A percentile compares a stretch with the other conserved stretches of the same genome.
Conservation (phyloP, 331 rosid genomes). For the Saraca asoca region DNA sequence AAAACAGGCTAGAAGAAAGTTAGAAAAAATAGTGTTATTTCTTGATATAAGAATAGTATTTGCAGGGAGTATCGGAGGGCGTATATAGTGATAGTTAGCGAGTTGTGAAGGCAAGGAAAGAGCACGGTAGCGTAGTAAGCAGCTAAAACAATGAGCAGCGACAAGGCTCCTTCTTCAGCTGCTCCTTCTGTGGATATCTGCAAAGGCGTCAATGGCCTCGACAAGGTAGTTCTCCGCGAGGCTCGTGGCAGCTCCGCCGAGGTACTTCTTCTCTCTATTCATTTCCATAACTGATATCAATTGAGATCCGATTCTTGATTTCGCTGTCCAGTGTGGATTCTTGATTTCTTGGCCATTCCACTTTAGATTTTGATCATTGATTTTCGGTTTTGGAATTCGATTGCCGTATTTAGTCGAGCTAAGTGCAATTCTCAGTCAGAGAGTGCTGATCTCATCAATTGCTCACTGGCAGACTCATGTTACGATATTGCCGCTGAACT, state of each 20-base stretch:
- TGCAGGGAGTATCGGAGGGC: background rate
- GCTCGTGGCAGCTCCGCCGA: conserved; percentile 71
- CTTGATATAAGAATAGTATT: no score
- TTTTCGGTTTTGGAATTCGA: conserved; percentile 15
- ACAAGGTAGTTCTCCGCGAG: conserved; percentile 72
- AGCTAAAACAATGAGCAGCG: conserved; percentile 49
- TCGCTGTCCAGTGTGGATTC: conserved; percentile 6
- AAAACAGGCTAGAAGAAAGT: no score
- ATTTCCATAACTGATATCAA: background rate
- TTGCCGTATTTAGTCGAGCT: conserved; percentile 8
- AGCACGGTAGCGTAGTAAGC: background rate
- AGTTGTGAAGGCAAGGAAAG: background rate
- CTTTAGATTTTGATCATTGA: background rate
- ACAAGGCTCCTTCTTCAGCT: conserved; percentile 34
- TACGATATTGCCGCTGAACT: no score
- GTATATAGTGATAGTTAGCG: conserved; percentile 21
- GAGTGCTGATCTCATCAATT: conserved; percentile 29
- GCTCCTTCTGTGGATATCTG: conserved; percentile 35
- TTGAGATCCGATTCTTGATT: conserved; percentile 30
- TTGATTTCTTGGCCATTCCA: no score
- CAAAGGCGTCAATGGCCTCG: conserved; percentile 75
- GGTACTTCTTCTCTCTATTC: conserved; percentile 39
- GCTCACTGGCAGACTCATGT: no score
- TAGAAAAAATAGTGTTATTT: no score
- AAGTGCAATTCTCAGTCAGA: conserved; percentile 24